phyloP scores from a whole-genome alignment of 257 asterid genomes.

The Asclepias syriaca region DNA sequence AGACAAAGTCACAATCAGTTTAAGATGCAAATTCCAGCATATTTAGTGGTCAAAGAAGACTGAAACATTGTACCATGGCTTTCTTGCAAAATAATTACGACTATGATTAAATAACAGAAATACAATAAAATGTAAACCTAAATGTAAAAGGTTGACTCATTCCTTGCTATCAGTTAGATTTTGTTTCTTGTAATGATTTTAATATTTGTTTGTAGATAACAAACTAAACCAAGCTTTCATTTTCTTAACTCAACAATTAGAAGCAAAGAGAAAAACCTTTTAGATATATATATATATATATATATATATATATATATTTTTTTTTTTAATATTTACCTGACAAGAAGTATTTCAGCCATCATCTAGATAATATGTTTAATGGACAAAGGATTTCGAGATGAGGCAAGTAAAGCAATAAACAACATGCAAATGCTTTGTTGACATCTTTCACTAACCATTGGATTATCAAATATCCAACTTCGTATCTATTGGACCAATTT shows the following conservation, averaged over 20 bases:
- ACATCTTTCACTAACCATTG: background rate
- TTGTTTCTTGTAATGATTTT: background rate
- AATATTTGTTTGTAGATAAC: background rate
- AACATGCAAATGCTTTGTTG: background rate
- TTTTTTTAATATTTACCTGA: background rate
- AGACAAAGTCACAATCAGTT: background rate
- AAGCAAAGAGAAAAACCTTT: background rate
- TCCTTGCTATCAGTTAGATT: background rate
- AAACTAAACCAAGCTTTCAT: background rate
- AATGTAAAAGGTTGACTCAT: background rate
- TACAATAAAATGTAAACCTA: background rate
- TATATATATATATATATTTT: no score
- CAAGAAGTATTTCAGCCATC: background rate
- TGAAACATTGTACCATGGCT: background rate
- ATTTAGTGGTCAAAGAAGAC: background rate
- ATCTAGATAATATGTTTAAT: background rate
- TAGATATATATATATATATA: background rate
- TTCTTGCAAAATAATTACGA: background rate
- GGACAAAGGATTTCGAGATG: background rate
- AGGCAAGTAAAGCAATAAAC: background rate
- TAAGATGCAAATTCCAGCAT: background rate
- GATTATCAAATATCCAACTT: background rate
- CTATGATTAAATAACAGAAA: background rate
- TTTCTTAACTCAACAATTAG: background rate
- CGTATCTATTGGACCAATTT: background rate